Percentiles rank a stretch among this genome's conserved stretches.
phyloP scores from a whole-genome alignment of 208 protist genomes.

The Crithidia acanthocephali region DNA sequence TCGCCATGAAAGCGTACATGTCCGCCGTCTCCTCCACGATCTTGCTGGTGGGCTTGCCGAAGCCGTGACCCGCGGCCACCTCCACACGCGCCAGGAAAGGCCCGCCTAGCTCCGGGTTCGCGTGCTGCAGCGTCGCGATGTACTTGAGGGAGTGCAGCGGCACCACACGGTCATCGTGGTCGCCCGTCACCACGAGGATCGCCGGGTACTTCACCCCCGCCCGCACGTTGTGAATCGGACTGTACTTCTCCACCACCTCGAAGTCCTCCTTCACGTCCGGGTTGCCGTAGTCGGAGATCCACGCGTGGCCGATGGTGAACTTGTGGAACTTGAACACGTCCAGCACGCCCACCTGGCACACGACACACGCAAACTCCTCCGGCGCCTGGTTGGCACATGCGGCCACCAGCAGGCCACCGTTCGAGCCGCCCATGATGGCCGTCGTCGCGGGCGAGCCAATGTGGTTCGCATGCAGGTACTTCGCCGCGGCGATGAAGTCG shows the following conservation, averaged over 20 bases:
- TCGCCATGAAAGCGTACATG: constrained; percentile 94
- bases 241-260: constrained; percentile 92
- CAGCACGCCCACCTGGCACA: constrained; percentile 93
- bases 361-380: constrained; percentile 77
- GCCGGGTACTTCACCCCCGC: constrained; percentile 84
- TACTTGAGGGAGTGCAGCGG: constrained; percentile 97
- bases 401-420: constrained; percentile 95
- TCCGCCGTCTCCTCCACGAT: constrained; percentile 86
- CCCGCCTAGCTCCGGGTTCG: constrained; percentile 61
- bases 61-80: constrained; percentile 86
- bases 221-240: constrained; percentile 94
- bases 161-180: constrained; percentile 97
- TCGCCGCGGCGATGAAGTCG: constrained; percentile 82
- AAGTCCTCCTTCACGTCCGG: constrained; percentile 94
- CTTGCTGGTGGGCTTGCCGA: constrained; percentile 94
- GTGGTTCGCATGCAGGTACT: constrained; percentile 72
- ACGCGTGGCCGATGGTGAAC: constrained; percentile 95
- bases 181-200: constrained; percentile 91
- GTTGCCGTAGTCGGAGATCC: constrained; percentile 94
- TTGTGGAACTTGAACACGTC: constrained; percentile 97
- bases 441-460: constrained; percentile 89
- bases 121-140: constrained; percentile 92
- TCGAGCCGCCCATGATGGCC: constrained; percentile 93
- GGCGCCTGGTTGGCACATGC: constrained; percentile 92
- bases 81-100: constrained; percentile 90